Percentiles rank a stretch among this genome's conserved stretches.
Evolutionary conservation across 2,329 filamentous ascomycete species (phyloP).

Genomic region (Xylaria sp.): DNA sequence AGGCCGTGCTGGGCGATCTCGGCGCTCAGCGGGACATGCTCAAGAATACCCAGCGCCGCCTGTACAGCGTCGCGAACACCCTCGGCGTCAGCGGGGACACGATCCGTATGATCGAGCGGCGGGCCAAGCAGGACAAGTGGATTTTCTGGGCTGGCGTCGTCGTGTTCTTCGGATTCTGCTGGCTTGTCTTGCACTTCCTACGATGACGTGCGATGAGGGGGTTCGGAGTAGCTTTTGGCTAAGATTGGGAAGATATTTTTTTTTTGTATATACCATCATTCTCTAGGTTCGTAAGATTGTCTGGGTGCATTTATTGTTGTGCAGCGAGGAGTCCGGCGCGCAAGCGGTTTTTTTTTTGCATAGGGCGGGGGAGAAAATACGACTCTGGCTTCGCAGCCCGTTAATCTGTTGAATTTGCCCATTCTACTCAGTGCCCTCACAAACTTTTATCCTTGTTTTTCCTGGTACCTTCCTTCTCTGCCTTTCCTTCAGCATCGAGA

Average conservation of each 20-base stretch:
- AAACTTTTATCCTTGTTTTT: background rate
- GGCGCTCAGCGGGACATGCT: conserved; percentile 92
- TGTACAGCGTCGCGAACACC: conserved; percentile 95
- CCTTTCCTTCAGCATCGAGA: background rate
- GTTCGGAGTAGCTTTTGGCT: background rate
- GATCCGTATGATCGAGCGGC: conserved; percentile 93
- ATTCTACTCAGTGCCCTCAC: background rate
- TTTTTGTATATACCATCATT: conserved; percentile 15
- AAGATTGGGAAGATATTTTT: conserved; percentile 24
- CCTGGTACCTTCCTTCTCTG: background rate
- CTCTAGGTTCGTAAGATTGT: conserved; percentile 20
- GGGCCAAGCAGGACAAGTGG: conserved; percentile 96
- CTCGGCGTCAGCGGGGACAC: conserved; percentile 94
- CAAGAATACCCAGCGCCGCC: conserved; percentile 89
- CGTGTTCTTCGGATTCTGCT: conserved; percentile 91
- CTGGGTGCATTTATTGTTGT: conserved; percentile 27
- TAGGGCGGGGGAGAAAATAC: conserved; percentile 21
- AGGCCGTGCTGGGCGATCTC: conserved; percentile 89
- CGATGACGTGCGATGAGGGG: conserved; percentile 59
- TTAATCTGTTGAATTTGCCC: conserved; percentile 2
- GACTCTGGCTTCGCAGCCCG: conserved; percentile 14
- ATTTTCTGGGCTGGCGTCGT: conserved; percentile 91
- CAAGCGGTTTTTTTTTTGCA: conserved; percentile 21
- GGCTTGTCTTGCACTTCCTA: conserved; percentile 87
- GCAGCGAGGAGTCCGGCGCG: conserved; percentile 39